Evolutionary conservation across 441 rosid species (phyloP).

Genomic region (Breynia disticha): DNA sequence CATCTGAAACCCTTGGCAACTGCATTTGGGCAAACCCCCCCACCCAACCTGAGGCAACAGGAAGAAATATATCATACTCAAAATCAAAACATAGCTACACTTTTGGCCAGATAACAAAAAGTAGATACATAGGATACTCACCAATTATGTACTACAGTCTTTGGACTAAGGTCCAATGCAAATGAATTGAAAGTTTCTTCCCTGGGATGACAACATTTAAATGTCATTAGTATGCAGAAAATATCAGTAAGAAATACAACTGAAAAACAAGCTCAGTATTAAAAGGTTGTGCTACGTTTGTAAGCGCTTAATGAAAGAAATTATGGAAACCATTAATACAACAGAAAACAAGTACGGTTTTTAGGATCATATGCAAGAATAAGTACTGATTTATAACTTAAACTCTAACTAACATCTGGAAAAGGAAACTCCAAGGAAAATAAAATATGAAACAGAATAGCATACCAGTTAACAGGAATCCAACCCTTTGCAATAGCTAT

Average conservation of each 20-base stretch:
- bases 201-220: constrained; percentile 37
- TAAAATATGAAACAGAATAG: constrained; percentile 4
- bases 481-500: constrained; percentile 71
- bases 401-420: neutral
- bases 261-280: neutral
- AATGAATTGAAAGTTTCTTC: constrained; percentile 88
- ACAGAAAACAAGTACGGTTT: too few species aligned
- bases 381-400: neutral
- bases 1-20: constrained; percentile 84
- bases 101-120: constrained; percentile 4
- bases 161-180: constrained; percentile 53
- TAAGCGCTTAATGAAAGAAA: too few species aligned
- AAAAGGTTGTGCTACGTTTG: constrained; percentile 1
- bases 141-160: constrained; percentile 80
- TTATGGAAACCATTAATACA: too few species aligned
- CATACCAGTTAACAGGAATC: constrained; percentile 95
- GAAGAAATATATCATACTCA: neutral
- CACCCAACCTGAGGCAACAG: constrained; percentile 47
- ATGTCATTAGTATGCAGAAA: constrained; percentile 3
- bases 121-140: constrained; percentile 18
- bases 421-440: constrained; percentile 9
- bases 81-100: neutral
- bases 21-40: constrained; percentile 71
- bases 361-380: too few species aligned
- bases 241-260: neutral